Base-by-base conservation (phyloP, 2,329 filamentous ascomycete species). In the Fusarium sulawesiense region DNA sequence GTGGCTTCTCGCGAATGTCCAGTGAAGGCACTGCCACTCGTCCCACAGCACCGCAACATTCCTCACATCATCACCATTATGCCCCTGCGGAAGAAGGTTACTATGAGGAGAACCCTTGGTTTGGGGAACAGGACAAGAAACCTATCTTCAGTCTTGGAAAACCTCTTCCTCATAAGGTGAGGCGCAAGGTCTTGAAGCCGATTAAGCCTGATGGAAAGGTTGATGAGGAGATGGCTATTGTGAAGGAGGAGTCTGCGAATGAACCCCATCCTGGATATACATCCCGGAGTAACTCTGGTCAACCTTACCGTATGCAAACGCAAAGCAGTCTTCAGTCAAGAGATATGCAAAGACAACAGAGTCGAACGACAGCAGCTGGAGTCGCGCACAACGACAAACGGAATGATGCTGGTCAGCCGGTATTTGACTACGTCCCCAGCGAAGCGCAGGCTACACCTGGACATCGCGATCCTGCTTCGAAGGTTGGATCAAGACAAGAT, bases 71-170 rank as follows among this genome's bases (percentile, higher is more conserved):
- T 0, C 44, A 54, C 7, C 60, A 41, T 21, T 68, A 56, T 50
- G 60, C 50, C 21, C 68, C 66, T 2, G 72, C 74, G 0, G 64
- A 72, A 10, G 70, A 70, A 46, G 69, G 53, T 0, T 73, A 73
- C 16, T 60, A 59, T 8, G 44, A 73, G 6, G 66, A 68, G 13
- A 73, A 73, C 1, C 70, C 69, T 13, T 72, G 69, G 69, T 72
- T 70, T n/a, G 60, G 60, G 3, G 56, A 70, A 30, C 40, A 45
- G 4, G 60, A 48, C 2, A 57, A 65, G 20, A 73, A 73, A 5
- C 69, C 69, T 1, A 64, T 73, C 2, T 73, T 73, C 18, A 73
- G 70, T 27, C 63, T 73, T 7, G 70, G 66, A 13, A 67, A 67
- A 3, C 70, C 70, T 12, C 41, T 73, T 6, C 70, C 70, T 9